A percentile compares a stretch with the other conserved stretches of the same genome.
These are phyloP conservation scores for Truncatella angustata DNA, from an alignment of 2,329 filamentous ascomycete genomes.

Conservation along the genomic window DNA sequence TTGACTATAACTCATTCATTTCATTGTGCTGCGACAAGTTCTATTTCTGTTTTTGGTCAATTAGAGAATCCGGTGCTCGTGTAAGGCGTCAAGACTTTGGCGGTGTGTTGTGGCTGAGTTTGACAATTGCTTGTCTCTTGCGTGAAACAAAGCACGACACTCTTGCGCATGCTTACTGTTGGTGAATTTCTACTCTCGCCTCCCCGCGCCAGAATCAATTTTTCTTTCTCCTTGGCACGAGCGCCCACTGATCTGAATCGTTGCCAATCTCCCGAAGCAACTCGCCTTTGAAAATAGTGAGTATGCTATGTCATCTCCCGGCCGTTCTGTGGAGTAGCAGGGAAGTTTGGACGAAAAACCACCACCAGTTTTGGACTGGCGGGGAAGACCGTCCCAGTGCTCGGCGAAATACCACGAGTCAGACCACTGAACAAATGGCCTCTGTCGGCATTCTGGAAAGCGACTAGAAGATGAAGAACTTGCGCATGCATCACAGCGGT, in stretches of 20 bases:
- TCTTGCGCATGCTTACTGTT: not conserved
- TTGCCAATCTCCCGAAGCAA: not conserved
- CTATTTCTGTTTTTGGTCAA: not conserved
- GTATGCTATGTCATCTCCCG: slow-evolving; percentile 6
- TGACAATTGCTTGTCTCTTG: not conserved
- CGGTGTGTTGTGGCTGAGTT: not conserved
- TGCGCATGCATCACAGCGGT: not conserved
- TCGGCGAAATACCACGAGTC: slow-evolving; percentile 6
- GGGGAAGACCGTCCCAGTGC: slow-evolving; percentile 3
- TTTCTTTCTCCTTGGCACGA: not conserved
- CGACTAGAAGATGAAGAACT: not conserved
- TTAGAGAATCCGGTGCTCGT: not conserved
- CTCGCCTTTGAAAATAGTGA: not conserved
- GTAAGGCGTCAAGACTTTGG: no score
- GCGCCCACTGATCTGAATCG: not conserved
- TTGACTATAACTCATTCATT: no score
- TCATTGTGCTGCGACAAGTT: no score
- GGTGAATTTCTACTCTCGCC: no score
- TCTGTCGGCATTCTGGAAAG: not conserved
- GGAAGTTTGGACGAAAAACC: slow-evolving; percentile 6
- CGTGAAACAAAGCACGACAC: slow-evolving; percentile 2
- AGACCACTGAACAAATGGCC: not conserved
- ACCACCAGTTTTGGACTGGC: slow-evolving; percentile 7
- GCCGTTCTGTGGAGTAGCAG: slow-evolving; percentile 6
- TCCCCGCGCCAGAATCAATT: not conserved